Evolutionary conservation across 2,329 filamentous ascomycete genomes (phyloP).

Genomic region (Rutstroemia sydowiana): DNA sequence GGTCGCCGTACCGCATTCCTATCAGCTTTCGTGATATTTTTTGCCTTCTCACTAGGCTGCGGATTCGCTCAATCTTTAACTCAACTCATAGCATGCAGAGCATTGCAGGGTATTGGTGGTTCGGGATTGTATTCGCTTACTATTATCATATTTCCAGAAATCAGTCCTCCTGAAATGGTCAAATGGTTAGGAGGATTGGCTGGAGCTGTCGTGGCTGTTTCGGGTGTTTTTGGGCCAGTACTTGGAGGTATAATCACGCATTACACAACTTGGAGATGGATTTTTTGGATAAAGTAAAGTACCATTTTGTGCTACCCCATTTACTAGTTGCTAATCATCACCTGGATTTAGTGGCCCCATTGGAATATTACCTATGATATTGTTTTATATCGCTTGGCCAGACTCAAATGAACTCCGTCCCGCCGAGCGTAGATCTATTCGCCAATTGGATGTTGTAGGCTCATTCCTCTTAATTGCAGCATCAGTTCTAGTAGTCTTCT

Average conservation of each 20-base stretch:
- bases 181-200: conserved; percentile 40
- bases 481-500: conserved; percentile 48
- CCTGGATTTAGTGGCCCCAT: conserved; percentile 40
- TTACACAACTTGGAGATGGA: conserved; percentile 19
- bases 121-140: conserved; percentile 33
- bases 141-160: conserved; percentile 36
- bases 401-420: conserved; percentile 32
- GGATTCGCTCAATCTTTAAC: conserved; percentile 38
- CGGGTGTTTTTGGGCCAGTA: conserved; percentile 22
- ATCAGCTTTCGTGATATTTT: conserved; percentile 42
- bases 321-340: no score
- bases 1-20: conserved; percentile 9
- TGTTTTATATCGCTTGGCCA: conserved; percentile 47
- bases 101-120: conserved; percentile 29
- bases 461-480: conserved; percentile 46
- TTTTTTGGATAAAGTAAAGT: background rate
- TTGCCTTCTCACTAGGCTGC: conserved; percentile 49
- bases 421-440: conserved; percentile 33
- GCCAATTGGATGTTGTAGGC: conserved; percentile 45
- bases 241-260: conserved; percentile 21
- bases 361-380: conserved; percentile 37
- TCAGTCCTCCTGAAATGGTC: conserved; percentile 36
- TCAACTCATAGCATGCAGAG: conserved; percentile 32
- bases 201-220: conserved; percentile 32
- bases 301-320: background rate